A percentile compares a stretch with the other conserved stretches of the same genome.
phyloP scores from a whole-genome alignment of 129 eudicot genomes.

The Lactuca sativa region DNA sequence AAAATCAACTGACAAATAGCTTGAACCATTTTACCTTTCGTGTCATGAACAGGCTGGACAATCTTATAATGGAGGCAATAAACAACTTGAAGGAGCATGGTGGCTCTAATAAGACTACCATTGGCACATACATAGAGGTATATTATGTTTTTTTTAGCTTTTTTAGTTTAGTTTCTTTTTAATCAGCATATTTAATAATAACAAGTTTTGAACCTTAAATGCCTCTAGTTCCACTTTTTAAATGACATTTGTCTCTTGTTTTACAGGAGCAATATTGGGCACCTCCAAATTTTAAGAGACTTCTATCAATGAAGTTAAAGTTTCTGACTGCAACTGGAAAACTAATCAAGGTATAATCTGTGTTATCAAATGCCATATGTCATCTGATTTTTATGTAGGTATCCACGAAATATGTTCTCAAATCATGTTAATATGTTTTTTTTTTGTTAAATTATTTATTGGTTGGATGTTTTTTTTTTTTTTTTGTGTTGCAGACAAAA shows the following conservation, averaged over 20 bases:
- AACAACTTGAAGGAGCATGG: slow-evolving; percentile 85
- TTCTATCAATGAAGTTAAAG: slow-evolving; percentile 83
- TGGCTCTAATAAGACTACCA: slow-evolving; percentile 90
- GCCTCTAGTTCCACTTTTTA: slow-evolving; percentile 14
- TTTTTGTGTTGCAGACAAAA: slow-evolving; percentile 52
- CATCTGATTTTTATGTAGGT: neutral
- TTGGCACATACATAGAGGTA: slow-evolving; percentile 95
- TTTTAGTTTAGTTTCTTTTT: neutral
- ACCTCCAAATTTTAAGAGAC: slow-evolving; percentile 85
- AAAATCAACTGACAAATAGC: no score
- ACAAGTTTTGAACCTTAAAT: neutral
- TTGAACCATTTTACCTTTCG: neutral
- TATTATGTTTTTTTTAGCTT: neutral
- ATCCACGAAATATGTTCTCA: no score
- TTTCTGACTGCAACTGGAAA: slow-evolving; percentile 72
- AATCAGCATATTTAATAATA: neutral
- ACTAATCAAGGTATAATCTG: slow-evolving; percentile 63
- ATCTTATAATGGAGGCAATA: slow-evolving; percentile 90
- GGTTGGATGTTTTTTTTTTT: neutral
- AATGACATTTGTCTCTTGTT: slow-evolving; percentile 1
- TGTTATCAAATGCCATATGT: neutral
- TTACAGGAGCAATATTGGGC: slow-evolving; percentile 94
- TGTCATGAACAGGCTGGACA: slow-evolving; percentile 71
- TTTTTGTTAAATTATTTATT: neutral
- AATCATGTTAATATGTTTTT: no score